Conservation (phyloP, 75 land plant genomes). For the Cryptomeria japonica region DNA sequence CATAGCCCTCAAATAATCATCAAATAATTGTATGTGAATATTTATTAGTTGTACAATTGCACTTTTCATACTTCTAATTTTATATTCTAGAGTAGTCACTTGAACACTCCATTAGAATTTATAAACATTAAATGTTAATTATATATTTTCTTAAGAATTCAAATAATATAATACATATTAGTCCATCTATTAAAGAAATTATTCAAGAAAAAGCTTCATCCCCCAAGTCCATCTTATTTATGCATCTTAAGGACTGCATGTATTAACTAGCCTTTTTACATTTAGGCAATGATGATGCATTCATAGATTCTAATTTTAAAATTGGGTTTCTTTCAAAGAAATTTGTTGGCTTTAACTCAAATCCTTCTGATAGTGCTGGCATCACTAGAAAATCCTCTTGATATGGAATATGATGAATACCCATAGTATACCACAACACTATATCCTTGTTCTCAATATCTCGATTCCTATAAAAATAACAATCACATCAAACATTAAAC, state of each 20-base stretch:
- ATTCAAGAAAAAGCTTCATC: too few species aligned
- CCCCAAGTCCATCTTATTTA: too few species aligned
- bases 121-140: too few species aligned
- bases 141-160: too few species aligned
- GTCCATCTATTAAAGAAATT: too few species aligned
- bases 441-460: conserved; percentile 58
- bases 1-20: too few species aligned
- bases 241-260: not conserved
- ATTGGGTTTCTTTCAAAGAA: conserved; percentile 67
- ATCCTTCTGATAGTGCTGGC: conserved; percentile 42
- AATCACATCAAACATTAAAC: not conserved
- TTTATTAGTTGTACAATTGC: too few species aligned
- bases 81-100: too few species aligned
- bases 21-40: too few species aligned
- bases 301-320: not conserved
- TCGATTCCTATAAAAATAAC: conserved; percentile 37
- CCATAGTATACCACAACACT: conserved; percentile 63
- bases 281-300: not conserved
- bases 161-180: too few species aligned
- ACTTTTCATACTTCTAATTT: too few species aligned
- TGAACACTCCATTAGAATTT: too few species aligned
- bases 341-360: conserved; percentile 59
- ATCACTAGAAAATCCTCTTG: conserved; percentile 71
- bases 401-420: conserved; percentile 71
- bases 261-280: not conserved